A percentile compares a stretch with the other conserved stretches of the same genome.
phyloP scores from a whole-genome alignment of 2,329 filamentous ascomycete genomes.

The Xylaria sp. region DNA sequence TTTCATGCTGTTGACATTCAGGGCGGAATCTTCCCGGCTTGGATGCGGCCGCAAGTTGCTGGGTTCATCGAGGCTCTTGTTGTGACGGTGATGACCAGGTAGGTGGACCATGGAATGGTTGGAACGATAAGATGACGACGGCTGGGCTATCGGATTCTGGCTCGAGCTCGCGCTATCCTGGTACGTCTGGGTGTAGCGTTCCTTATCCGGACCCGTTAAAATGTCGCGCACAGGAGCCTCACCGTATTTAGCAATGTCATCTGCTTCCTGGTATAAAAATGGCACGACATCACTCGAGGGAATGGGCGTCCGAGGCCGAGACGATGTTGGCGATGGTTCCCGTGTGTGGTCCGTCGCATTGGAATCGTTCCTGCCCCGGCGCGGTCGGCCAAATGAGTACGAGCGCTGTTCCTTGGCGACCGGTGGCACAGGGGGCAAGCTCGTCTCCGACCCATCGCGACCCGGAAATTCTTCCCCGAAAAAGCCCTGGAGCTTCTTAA shows the following conservation, averaged over 20 bases:
- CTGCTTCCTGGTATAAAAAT: conserved; percentile 92
- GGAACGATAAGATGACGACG: conserved; percentile 71
- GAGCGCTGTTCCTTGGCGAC: conserved; percentile 70
- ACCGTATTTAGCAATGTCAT: conserved; percentile 81
- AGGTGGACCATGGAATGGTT: conserved; percentile 72
- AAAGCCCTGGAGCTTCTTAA: conserved; percentile 88
- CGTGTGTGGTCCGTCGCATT: conserved; percentile 75
- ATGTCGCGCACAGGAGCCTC: conserved; percentile 80
- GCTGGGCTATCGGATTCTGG: conserved; percentile 64
- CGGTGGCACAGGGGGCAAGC: conserved; percentile 62
- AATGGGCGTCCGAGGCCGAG: conserved; percentile 84
- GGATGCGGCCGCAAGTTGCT: conserved; percentile 76
- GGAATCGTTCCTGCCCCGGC: conserved; percentile 84
- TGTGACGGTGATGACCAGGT: conserved; percentile 73
- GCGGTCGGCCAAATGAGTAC: conserved; percentile 69
- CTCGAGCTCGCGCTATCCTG: conserved; percentile 58
- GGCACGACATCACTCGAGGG: conserved; percentile 94
- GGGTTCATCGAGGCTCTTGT: conserved; percentile 74
- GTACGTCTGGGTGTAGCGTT: conserved; percentile 68
- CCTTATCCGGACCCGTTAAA: conserved; percentile 75
- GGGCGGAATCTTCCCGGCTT: conserved; percentile 78
- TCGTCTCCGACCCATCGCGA: conserved; percentile 78
- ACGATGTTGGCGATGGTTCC: conserved; percentile 79
- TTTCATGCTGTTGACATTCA: conserved; percentile 61
- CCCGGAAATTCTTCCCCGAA: conserved; percentile 90